Evolutionary conservation across 108 stramenopile species (phyloP).

Genomic region (Asterionellopsis glacialis): DNA sequence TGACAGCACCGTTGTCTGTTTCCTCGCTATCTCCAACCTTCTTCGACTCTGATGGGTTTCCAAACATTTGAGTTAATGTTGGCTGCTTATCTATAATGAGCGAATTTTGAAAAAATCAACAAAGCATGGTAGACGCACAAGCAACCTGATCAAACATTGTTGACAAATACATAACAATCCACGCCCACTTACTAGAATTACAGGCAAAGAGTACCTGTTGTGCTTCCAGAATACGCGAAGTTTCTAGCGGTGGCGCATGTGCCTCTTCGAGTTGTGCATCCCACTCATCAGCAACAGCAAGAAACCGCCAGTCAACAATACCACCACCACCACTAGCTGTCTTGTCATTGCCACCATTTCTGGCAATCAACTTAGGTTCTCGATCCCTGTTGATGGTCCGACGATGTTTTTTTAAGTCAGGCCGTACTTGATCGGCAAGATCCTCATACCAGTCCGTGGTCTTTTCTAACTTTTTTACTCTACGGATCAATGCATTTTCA

Average conservation of each 20-base stretch:
- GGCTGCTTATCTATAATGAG: conserved; percentile 14
- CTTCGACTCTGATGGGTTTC: not conserved
- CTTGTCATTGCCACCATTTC: conserved; percentile 1
- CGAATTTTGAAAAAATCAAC: not conserved
- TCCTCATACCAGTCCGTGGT: conserved; percentile 25
- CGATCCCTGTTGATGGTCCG: conserved; percentile 24
- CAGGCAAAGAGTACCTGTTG: not conserved
- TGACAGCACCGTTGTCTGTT: not conserved
- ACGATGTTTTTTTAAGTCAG: conserved; percentile 42
- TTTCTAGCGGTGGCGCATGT: not conserved
- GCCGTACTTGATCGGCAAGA: conserved; percentile 21
- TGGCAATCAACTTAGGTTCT: not conserved
- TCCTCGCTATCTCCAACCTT: not conserved
- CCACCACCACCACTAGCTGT: not conserved
- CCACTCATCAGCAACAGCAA: conserved; percentile 27
- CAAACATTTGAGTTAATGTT: conserved; percentile 30
- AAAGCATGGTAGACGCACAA: not conserved
- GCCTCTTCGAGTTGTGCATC: conserved; percentile 11
- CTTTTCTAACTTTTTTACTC: conserved; percentile 41
- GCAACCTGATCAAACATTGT: not conserved
- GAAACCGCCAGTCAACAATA: conserved; percentile 12
- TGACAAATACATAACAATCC: not conserved
- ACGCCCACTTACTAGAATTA: not conserved
- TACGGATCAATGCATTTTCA: conserved; percentile 37
- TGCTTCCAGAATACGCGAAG: conserved; percentile 4